Conservation (phyloP, 148 eudicot species). For the Limonium bicolor region DNA sequence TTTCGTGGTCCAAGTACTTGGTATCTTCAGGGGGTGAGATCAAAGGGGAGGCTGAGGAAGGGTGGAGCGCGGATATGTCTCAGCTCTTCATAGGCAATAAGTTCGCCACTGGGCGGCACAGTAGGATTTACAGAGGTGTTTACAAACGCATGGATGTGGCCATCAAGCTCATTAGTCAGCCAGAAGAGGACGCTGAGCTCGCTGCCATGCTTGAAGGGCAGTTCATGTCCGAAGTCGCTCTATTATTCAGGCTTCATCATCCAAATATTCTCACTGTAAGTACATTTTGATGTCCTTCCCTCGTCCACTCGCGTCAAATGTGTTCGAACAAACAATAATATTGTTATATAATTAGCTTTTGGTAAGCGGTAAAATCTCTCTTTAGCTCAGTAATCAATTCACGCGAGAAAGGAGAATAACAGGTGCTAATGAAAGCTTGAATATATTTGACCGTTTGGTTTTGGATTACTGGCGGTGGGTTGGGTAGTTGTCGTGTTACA, state of each 20-base stretch:
- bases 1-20: conserved; percentile 89
- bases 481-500: too few species aligned
- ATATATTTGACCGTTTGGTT: too few species aligned
- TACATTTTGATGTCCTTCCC: not conserved
- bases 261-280: conserved; percentile 88
- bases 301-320: too few species aligned
- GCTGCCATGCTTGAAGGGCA: conserved; percentile 62
- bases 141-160: conserved; percentile 79
- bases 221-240: conserved; percentile 69
- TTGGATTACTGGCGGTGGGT: too few species aligned
- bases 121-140: conserved; percentile 84
- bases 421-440: too few species aligned
- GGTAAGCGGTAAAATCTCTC: too few species aligned
- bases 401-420: too few species aligned
- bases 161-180: conserved; percentile 89
- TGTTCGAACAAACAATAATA: too few species aligned
- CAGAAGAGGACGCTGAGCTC: conserved; percentile 75
- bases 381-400: too few species aligned
- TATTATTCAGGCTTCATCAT: conserved; percentile 55
- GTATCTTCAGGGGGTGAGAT: conserved; percentile 76
- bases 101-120: conserved; percentile 82
- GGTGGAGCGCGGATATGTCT: conserved; percentile 98
- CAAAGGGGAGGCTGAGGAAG: conserved; percentile 58
- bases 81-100: conserved; percentile 65
- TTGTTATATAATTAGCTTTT: too few species aligned